Base-by-base conservation (phyloP, 768 basidiomycete species). In the Chalciporus sphaerocephalus region DNA sequence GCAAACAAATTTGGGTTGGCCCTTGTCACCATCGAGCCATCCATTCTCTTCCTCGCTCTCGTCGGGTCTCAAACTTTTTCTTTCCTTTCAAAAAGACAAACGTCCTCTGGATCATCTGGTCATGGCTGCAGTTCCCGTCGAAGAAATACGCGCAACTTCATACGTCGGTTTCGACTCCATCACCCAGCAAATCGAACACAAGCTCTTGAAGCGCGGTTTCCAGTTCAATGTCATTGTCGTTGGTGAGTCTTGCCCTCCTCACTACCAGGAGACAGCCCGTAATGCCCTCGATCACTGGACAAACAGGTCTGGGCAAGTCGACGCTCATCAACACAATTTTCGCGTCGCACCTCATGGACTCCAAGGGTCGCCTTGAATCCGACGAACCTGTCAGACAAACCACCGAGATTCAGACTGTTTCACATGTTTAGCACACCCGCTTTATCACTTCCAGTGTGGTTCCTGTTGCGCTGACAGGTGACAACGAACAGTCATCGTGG, bases 281-380 rank as follows among this genome's bases (percentile, higher is more conserved):
- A 37, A 36, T 22, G 9, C 8, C 21, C 6, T 32, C 11, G 27
- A 42, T 23, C 42, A 33, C 53, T 96, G 94, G 94, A 42, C 95
- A 95, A 75, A 98, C 93, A 41, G 95, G 95, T 51, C 76, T 99
- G 36, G 95, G 95, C 66, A 99, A 99, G 76, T 96, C 93, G 61
- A 99, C 95, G 36, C 75, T 99, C 61, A 92, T 98, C 67, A 98
- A 97, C 79, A 98, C 95, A 38, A 90, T 99, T 68, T 99, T 99
- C 65, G 95, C 96, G 49, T 95, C 93, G 46, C 95, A 98, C 73
- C 79, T 99, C 66, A 87, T 98, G 60, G 94, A 96, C 74, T 90
- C 92, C 30, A 97, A 99, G 78, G 95, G 96, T 27, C 87, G 96
- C 21, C 71, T 92, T 54, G 80, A 85, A 50, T 69, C 91, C 8